Conservation (phyloP, 192 early-diverging fungal species). For the Pilaira anomala region DNA sequence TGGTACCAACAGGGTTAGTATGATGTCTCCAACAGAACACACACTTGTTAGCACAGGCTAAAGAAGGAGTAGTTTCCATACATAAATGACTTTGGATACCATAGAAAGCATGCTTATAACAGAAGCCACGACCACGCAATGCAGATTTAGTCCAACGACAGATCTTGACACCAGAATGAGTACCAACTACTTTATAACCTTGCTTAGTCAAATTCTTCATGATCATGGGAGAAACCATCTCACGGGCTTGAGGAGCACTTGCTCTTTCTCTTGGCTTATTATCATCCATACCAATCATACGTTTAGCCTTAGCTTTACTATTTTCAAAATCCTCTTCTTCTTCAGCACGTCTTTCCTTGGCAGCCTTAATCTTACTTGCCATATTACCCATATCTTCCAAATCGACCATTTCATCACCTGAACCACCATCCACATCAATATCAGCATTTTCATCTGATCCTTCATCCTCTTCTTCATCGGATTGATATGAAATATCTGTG, state of each 20-base stretch:
- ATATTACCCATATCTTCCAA: constrained; percentile 71
- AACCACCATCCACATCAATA: constrained; percentile 43
- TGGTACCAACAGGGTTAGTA: constrained; percentile 68
- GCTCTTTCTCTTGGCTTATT: constrained; percentile 33
- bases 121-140: constrained; percentile 66
- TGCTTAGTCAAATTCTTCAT: constrained; percentile 68
- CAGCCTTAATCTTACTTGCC: constrained; percentile 57
- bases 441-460: constrained; percentile 25
- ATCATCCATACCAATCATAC: constrained; percentile 35
- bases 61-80: constrained; percentile 73
- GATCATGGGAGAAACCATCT: constrained; percentile 71
- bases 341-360: constrained; percentile 45
- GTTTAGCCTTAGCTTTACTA: constrained; percentile 43
- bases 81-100: constrained; percentile 72
- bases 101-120: constrained; percentile 77
- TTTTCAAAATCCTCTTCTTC: constrained; percentile 51
- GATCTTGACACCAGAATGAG: constrained; percentile 72
- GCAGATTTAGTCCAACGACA: constrained; percentile 79
- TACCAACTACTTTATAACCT: constrained; percentile 70
- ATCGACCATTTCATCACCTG: constrained; percentile 62
- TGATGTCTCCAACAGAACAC: constrained; percentile 71
- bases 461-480: constrained; percentile 48
- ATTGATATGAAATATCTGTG: constrained; percentile 48
- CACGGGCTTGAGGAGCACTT: constrained; percentile 35
- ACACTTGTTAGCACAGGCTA: constrained; percentile 78